A percentile compares a stretch with the other conserved stretches of the same genome.
phyloP scores from a whole-genome alignment of 2,329 filamentous ascomycete species.

The Colletotrichum siamense region DNA sequence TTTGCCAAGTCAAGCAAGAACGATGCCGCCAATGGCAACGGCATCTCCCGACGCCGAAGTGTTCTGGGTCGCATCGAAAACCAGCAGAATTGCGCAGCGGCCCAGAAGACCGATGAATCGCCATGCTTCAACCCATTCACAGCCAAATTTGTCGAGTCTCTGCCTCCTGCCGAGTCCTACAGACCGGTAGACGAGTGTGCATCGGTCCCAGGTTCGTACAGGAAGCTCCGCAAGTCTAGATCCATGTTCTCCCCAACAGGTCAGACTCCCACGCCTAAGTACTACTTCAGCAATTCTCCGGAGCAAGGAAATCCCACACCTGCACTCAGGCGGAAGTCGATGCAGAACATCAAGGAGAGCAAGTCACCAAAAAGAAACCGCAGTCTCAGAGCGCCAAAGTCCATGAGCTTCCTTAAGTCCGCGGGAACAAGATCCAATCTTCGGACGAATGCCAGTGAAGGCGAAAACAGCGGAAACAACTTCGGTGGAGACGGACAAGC shows the following conservation, averaged over 20 bases:
- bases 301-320: background rate
- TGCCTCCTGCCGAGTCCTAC: slow-evolving; percentile 6
- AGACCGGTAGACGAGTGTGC: slow-evolving; percentile 46
- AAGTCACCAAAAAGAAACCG: background rate
- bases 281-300: slow-evolving; percentile 7
- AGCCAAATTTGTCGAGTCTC: slow-evolving; percentile 7
- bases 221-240: slow-evolving; percentile 57
- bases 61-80: background rate
- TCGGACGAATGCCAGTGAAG: slow-evolving; percentile 32
- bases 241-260: slow-evolving; percentile 54
- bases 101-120: background rate
- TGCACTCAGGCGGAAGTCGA: background rate
- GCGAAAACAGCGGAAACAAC: slow-evolving; percentile 31
- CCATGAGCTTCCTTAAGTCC: slow-evolving; percentile 56
- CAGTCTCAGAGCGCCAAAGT: slow-evolving; percentile 53
- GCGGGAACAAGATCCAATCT: background rate
- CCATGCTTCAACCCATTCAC: slow-evolving; percentile 1
- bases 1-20: slow-evolving; percentile 42
- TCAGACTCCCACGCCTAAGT: background rate
- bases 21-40: background rate
- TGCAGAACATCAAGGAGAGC: background rate
- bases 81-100: background rate
- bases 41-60: background rate
- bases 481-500: background rate
- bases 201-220: slow-evolving; percentile 53